Percentiles rank a stretch among this genome's conserved stretches.
These are phyloP conservation scores for Hysterium pulicare DNA, from an alignment of 2,329 filamentous ascomycete genomes.

Conservation along the genomic window DNA sequence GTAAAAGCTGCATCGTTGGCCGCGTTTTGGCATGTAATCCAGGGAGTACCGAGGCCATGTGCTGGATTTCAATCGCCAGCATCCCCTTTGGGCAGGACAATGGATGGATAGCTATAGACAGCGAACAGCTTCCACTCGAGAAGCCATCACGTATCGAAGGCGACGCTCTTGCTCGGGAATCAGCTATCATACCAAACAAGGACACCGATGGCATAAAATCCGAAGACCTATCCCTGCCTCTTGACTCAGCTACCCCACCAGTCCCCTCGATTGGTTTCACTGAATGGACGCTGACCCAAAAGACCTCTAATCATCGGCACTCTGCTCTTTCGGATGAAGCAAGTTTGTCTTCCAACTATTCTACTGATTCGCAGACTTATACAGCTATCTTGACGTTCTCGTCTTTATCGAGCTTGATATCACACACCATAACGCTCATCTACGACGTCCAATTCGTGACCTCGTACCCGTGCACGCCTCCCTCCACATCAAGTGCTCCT, in stretches of 20 bases:
- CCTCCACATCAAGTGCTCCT: slow-evolving; percentile 21
- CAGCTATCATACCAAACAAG: slow-evolving; percentile 31
- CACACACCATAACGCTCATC: slow-evolving; percentile 36
- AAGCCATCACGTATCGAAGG: slow-evolving; percentile 40
- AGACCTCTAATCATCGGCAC: slow-evolving; percentile 15
- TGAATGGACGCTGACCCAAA: slow-evolving; percentile 25
- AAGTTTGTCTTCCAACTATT: background rate
- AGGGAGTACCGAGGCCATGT: slow-evolving; percentile 51
- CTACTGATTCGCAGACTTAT: slow-evolving; percentile 3
- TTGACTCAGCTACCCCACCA: slow-evolving; percentile 24
- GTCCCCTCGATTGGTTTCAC: slow-evolving; percentile 18
- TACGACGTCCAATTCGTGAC: slow-evolving; percentile 55
- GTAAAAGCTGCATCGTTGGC: slow-evolving; percentile 53
- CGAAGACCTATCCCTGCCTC: slow-evolving; percentile 38
- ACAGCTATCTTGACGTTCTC: slow-evolving; percentile 35
- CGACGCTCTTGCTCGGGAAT: slow-evolving; percentile 31
- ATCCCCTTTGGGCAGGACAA: slow-evolving; percentile 41
- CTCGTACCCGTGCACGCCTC: slow-evolving; percentile 52
- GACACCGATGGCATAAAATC: slow-evolving; percentile 17
- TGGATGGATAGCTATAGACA: slow-evolving; percentile 51
- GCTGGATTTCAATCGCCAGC: slow-evolving; percentile 49
- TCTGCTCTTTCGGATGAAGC: background rate
- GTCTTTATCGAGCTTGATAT: slow-evolving; percentile 11
- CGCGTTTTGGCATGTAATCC: slow-evolving; percentile 49
- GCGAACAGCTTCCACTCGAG: slow-evolving; percentile 26